Percentiles rank a stretch among this genome's conserved stretches.
Conservation (phyloP, 2,329 filamentous ascomycete species). For the Cadophora sp. region DNA sequence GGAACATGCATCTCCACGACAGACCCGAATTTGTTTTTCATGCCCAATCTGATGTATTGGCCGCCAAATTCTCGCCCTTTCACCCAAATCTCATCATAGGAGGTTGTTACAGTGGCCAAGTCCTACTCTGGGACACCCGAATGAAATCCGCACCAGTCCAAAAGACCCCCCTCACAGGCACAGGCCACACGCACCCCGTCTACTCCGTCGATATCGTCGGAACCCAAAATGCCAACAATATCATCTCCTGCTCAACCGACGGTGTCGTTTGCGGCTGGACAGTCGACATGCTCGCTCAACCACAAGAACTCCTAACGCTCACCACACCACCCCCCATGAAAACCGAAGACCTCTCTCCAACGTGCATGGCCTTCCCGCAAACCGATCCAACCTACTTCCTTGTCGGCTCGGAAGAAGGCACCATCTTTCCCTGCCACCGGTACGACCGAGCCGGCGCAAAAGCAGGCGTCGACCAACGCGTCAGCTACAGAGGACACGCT, state of each 20-base stretch:
- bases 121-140: slow-evolving; percentile 95
- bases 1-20: slow-evolving; percentile 95
- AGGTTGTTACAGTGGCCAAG: slow-evolving; percentile 95
- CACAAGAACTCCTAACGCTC: slow-evolving; percentile 91
- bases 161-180: slow-evolving; percentile 93
- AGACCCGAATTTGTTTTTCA: slow-evolving; percentile 97
- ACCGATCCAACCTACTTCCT: slow-evolving; percentile 98
- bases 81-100: slow-evolving; percentile 96
- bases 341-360: slow-evolving; percentile 93
- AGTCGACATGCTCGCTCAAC: slow-evolving; percentile 96
- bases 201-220: slow-evolving; percentile 96
- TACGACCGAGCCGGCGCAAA: slow-evolving; percentile 98
- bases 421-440: slow-evolving; percentile 93
- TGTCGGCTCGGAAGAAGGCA: slow-evolving; percentile 94
- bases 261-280: slow-evolving; percentile 97
- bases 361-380: slow-evolving; percentile 92
- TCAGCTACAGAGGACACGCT: slow-evolving; percentile 88
- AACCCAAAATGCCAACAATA: slow-evolving; percentile 98
- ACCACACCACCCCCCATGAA: slow-evolving; percentile 85
- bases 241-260: slow-evolving; percentile 95
- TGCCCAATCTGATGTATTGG: slow-evolving; percentile 92
- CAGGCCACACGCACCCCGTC: slow-evolving; percentile 94
- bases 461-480: slow-evolving; percentile 88
- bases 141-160: slow-evolving; percentile 89
- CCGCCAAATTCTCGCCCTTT: slow-evolving; percentile 97